Conservation (phyloP, 2,329 filamentous ascomycete species). For the Phialocephala subalpina region DNA sequence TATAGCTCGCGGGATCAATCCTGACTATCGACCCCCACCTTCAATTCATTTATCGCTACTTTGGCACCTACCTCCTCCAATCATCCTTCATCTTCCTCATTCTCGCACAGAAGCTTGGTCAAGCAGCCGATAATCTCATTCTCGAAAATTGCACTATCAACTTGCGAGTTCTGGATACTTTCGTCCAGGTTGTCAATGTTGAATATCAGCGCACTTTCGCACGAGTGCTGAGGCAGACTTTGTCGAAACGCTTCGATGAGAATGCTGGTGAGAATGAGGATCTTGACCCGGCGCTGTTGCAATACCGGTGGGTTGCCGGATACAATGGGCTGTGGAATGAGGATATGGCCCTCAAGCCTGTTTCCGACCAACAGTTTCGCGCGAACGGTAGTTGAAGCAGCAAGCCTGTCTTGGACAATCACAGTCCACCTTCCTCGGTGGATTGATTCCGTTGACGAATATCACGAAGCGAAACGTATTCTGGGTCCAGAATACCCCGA, state of each 20-base stretch:
- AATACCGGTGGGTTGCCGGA: conserved; percentile 11
- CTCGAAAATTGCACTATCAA: conserved; percentile 12
- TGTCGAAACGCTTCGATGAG: not conserved
- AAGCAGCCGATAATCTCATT: conserved; percentile 7
- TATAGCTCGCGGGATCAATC: conserved; percentile 1
- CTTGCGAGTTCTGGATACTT: conserved; percentile 6
- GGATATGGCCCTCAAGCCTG: not conserved
- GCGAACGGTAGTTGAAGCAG: too few relatives aligned
- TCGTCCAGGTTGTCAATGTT: not conserved
- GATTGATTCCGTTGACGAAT: too few relatives aligned
- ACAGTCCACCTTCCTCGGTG: too few relatives aligned
- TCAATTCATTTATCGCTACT: conserved; percentile 12
- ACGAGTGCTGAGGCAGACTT: conserved; percentile 4
- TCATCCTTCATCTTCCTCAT: conserved; percentile 18
- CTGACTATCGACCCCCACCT: not conserved
- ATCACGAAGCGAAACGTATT: too few relatives aligned
- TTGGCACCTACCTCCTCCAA: conserved; percentile 11
- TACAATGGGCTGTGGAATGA: conserved; percentile 13
- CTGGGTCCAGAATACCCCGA: too few relatives aligned
- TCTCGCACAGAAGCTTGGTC: conserved; percentile 8
- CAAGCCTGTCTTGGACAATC: too few relatives aligned
- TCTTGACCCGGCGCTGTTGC: not conserved
- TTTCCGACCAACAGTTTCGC: too few relatives aligned
- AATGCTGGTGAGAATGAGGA: not conserved
- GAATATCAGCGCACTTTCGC: conserved; percentile 11